A percentile compares a stretch with the other conserved stretches of the same genome.
Conservation (phyloP, 306 rosid genomes). For the Trifolium subterraneum region DNA sequence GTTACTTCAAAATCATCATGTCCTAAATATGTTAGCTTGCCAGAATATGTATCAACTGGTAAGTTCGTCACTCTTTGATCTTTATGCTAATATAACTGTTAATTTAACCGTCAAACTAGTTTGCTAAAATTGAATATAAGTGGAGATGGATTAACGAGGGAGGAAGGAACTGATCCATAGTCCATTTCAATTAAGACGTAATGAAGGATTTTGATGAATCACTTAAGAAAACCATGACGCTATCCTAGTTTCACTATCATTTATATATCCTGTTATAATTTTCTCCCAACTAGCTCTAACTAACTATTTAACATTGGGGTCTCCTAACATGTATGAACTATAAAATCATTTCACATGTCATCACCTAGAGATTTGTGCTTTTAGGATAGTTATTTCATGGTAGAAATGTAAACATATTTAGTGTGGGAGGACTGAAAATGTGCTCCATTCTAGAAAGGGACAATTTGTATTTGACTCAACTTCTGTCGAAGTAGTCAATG, state of each 20-base stretch:
- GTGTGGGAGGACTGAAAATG: background rate
- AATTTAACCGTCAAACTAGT: conserved; percentile 3
- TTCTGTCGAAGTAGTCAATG: conserved; percentile 22
- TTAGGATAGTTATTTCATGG: background rate
- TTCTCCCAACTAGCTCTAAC: too few relatives aligned
- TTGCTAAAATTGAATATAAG: conserved; percentile 17
- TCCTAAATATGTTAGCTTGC: conserved; percentile 79
- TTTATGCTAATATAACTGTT: conserved; percentile 28
- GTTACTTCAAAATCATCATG: conserved; percentile 65
- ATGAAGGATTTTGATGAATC: conserved; percentile 11
- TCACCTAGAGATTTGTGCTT: background rate
- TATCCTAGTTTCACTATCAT: background rate
- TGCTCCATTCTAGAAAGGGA: conserved; percentile 3
- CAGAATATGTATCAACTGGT: conserved; percentile 56
- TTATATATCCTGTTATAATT: too few relatives aligned
- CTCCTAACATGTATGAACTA: too few relatives aligned
- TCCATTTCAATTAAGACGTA: conserved; percentile 5
- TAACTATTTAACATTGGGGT: too few relatives aligned
- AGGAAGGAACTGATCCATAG: conserved; percentile 1
- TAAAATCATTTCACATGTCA: too few relatives aligned
- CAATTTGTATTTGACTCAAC: conserved; percentile 1
- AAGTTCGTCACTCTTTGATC: conserved; percentile 40
- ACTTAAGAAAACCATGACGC: background rate
- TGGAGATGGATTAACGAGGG: conserved; percentile 8
- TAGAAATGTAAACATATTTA: background rate